Percentiles rank a stretch among this genome's conserved stretches.
Conservation (phyloP, 305 asterid species). For the Ajuga reptans region DNA sequence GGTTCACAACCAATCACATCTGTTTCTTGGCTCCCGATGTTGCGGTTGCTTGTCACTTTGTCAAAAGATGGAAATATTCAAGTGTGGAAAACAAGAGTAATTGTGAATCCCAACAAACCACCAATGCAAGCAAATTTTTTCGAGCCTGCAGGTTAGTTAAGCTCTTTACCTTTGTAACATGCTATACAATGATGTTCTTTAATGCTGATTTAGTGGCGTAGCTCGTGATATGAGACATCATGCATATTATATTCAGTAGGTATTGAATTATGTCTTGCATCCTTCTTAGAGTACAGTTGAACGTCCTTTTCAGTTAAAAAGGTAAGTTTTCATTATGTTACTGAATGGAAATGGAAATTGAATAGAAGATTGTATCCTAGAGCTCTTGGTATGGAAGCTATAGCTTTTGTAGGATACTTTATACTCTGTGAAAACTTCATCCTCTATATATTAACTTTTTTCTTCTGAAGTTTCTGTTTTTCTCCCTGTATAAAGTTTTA, state of each 20-base stretch:
- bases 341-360: conserved; percentile 11
- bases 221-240: conserved; percentile 15
- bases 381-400: conserved; percentile 7
- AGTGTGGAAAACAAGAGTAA: conserved; percentile 94
- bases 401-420: not conserved
- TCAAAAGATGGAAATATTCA: conserved; percentile 95
- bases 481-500: not conserved
- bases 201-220: conserved; percentile 16
- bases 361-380: conserved; percentile 1
- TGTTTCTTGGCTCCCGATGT: conserved; percentile 83
- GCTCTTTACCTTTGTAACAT: conserved; percentile 17
- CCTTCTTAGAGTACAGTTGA: conserved; percentile 3
- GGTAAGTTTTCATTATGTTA: not conserved
- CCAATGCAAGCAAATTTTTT: conserved; percentile 94
- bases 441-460: not conserved
- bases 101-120: conserved; percentile 78
- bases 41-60: conserved; percentile 85
- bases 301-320: not conserved
- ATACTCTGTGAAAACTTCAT: not conserved
- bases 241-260: conserved; percentile 16
- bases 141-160: conserved; percentile 88
- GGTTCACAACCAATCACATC: conserved; percentile 97
- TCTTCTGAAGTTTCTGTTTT: not conserved
- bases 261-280: conserved; percentile 5
- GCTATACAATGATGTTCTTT: not conserved